Evolutionary conservation across 306 rosid species (phyloP).

Genomic region (Canavalia ensiformis): DNA sequence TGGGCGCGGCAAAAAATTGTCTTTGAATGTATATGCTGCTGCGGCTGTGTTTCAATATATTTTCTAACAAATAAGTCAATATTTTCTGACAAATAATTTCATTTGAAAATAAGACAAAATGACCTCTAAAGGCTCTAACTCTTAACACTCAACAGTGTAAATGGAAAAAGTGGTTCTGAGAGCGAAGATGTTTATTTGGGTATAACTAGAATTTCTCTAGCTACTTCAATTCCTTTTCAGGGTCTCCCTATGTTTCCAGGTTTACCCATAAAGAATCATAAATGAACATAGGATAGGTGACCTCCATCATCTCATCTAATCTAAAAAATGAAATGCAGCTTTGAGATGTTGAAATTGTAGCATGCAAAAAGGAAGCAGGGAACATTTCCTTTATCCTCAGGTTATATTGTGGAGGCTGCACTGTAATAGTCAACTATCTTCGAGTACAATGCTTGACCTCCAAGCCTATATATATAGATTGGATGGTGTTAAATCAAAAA

Average conservation of each 20-base stretch:
- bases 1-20: background rate
- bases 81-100: slow-evolving; percentile 11
- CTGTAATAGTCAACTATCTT: slow-evolving; percentile 46
- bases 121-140: background rate
- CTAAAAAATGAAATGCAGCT: slow-evolving; percentile 6
- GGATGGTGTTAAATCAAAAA: slow-evolving; percentile 21
- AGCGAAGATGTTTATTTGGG: slow-evolving; percentile 4
- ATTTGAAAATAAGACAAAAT: slow-evolving; percentile 1
- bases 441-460: slow-evolving; percentile 51
- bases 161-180: background rate
- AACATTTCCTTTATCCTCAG: slow-evolving; percentile 52
- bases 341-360: slow-evolving; percentile 41
- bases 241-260: slow-evolving; percentile 52
- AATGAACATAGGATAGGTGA: slow-evolving; percentile 17
- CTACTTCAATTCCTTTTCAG: slow-evolving; percentile 33
- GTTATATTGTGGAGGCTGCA: slow-evolving; percentile 33
- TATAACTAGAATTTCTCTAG: slow-evolving; percentile 18
- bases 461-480: slow-evolving; percentile 24
- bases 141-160: background rate
- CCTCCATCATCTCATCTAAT: slow-evolving; percentile 38
- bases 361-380: slow-evolving; percentile 47
- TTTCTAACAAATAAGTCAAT: no score
- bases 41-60: no score
- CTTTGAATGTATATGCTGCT: background rate
- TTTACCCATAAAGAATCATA: slow-evolving; percentile 40